Evolutionary conservation across 331 rosid genomes (phyloP), one percentile per base, ranked within the genome.

Genomic region (Ulmus americana): DNA sequence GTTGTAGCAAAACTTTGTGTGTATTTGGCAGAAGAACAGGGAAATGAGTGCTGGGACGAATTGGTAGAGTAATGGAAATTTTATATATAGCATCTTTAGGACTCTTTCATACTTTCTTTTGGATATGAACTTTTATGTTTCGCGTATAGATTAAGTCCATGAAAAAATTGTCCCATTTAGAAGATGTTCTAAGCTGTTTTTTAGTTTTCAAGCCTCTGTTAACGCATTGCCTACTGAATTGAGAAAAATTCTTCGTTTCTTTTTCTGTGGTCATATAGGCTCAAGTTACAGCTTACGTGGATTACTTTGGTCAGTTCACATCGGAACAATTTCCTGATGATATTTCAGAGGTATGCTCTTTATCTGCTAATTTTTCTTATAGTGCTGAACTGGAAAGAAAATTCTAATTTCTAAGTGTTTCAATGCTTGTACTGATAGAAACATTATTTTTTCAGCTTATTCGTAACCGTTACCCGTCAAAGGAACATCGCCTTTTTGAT

Each of bases 291-390:
- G 96, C 99, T 12, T 94, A 94, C 74, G 99, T 90, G 57, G 90
- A 94, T 68, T 94, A 81, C 82, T 87, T 94, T 82, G 90, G 83
- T 61, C 97, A 90, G 76, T 94, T 87, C 82, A 90, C 95, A 52
- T 90, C 97, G 12, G 99, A 94, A 45, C 95, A 85, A 53, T 94
- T 94, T 78, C 88, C 97, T 0, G 95, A 87, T 74, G 97, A 94
- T 61, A 79, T 94, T 72, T 81, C 97, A 0, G 97, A 94, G 91
- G 98, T 92, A 82, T 47, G 82, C 46, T 62, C 55, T 22, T 61
- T 49, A 12, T 41, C 49, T n/a, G 61, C 55, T 54, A 59, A 54
- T 51, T 13, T 39, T 49, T 14, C 38, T 18, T 49, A 18, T 61
- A 28, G 40, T 45, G 9, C 43, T 40, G 46, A 70, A 44, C 46